Evolutionary conservation across 177 flowering plant genomes (phyloP).

Genomic region (Vitis hybrid): DNA sequence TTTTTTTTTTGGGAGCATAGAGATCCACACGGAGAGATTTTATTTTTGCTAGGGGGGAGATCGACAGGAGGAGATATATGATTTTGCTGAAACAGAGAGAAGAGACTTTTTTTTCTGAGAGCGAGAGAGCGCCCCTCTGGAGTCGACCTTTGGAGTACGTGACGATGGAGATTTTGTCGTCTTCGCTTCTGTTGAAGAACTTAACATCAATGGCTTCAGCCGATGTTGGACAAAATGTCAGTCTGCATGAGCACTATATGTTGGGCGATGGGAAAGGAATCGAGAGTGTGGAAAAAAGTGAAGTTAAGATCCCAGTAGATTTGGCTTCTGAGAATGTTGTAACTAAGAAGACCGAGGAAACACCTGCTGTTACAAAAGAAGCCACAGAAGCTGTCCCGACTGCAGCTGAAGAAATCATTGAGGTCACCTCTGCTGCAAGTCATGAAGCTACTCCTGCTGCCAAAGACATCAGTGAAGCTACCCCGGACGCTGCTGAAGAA

Average conservation of each 20-base stretch:
- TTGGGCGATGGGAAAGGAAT: slow-evolving; percentile 50
- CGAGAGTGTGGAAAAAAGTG: slow-evolving; percentile 34
- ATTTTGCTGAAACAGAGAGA: too few species aligned
- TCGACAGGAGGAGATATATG: too few species aligned
- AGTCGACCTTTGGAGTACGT: too few species aligned
- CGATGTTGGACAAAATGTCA: too few species aligned
- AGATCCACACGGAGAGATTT: too few species aligned
- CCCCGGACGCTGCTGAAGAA: slow-evolving; percentile 8
- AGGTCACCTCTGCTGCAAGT: slow-evolving; percentile 15
- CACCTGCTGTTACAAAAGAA: slow-evolving; percentile 26
- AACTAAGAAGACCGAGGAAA: slow-evolving; percentile 34
- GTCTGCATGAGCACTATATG: slow-evolving; percentile 46
- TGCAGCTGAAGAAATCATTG: slow-evolving; percentile 11
- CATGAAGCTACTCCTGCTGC: slow-evolving; percentile 20
- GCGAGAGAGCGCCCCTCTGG: too few species aligned
- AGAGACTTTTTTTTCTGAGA: too few species aligned
- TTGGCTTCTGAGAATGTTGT: slow-evolving; percentile 35
- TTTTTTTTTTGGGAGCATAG: too few species aligned
- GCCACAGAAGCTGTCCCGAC: slow-evolving; percentile 11
- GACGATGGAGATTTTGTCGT: too few species aligned
- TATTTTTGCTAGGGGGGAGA: too few species aligned
- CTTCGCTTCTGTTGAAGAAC: too few species aligned
- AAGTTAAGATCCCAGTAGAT: slow-evolving; percentile 28
- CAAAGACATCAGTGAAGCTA: slow-evolving; percentile 6
- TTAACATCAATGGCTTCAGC: too few species aligned